These are phyloP conservation scores for Obelidium mucronatum DNA, from an alignment of 192 early-diverging fungal species.

Conservation along the genomic window DNA sequence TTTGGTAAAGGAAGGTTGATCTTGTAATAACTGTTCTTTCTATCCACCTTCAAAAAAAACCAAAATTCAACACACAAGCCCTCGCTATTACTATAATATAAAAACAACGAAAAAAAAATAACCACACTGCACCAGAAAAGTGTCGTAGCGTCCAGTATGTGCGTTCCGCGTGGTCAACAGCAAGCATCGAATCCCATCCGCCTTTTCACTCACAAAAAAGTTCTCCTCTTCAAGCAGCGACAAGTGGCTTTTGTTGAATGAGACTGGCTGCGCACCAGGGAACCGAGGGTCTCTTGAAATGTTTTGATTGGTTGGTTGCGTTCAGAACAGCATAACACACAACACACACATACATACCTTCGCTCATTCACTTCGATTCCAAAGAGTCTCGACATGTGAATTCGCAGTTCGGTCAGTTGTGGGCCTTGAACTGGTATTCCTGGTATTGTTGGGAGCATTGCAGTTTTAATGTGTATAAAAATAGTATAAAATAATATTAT, in stretches of 20 bases:
- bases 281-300: conserved; percentile 44
- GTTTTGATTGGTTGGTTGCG: neutral
- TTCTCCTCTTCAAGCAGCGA: conserved; percentile 55
- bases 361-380: conserved; percentile 19
- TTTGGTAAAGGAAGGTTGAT: conserved; percentile 65
- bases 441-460: conserved; percentile 44
- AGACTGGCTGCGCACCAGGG: conserved; percentile 65
- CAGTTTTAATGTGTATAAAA: too few species aligned
- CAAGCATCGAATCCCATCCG: conserved; percentile 64
- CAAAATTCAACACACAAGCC: conserved; percentile 35
- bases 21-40: conserved; percentile 84
- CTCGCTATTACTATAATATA: neutral
- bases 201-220: conserved; percentile 69
- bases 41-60: conserved; percentile 64
- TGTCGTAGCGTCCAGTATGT: conserved; percentile 35
- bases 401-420: conserved; percentile 29
- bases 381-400: conserved; percentile 5
- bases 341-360: neutral
- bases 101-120: neutral
- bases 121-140: conserved; percentile 38
- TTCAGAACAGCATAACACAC: neutral
- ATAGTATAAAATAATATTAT: too few species aligned
- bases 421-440: conserved; percentile 25
- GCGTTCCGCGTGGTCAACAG: conserved; percentile 43
- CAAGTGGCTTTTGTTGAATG: conserved; percentile 53